Evolutionary conservation across 2,329 filamentous ascomycete genomes (phyloP), one percentile per base, ranked within the genome.

Genomic region (Fusarium oxysporum): DNA sequence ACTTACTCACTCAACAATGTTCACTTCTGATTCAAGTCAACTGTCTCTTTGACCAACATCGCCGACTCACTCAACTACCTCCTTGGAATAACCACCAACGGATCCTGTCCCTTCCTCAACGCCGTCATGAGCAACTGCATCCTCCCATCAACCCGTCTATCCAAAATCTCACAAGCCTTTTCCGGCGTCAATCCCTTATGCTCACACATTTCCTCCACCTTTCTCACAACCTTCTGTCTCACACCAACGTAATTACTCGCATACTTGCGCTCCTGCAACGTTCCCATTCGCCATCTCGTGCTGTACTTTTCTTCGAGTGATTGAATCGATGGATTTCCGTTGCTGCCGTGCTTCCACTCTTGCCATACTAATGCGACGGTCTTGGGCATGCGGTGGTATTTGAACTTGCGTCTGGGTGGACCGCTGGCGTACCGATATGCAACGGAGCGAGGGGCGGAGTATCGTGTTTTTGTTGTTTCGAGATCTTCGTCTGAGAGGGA

Each of bases 161-260:
- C 76, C 55, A 78, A 28, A 50, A 28, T 38, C 17, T 35, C 32
- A 38, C 71, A 74, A 3, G 68, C 68, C 51, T 78, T 59, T 7
- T 58, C 41, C 1, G 51, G 47, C 12, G 9, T 14, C 0, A 72
- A 41, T 0, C 53, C 50, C 10, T 67, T 47, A 11, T 45, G 28
- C 2, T 62, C 50, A 4, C 63, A 72, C 63, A 77, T 74, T 12
- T 72, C 59, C 32, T 77, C 67, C 1, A 78, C 71, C 11, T 73
- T 62, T 0, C 47, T 23, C 23, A 74, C 75, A 5, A 79, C 62
- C 50, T 73, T 74, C 10, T 72, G 71, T 7, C 78, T 45, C n/a
- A 73, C 69, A 1, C 72, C 68, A 2, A 80, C 71, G 9, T 77
- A 79, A 8, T 79, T 80, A 10, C 76, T 76, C 11, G 65, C 76